A percentile compares a stretch with the other conserved stretches of the same genome.
phyloP scores from a whole-genome alignment of 1,139 yeast genomes.

The Wickerhamiella infanticola region DNA sequence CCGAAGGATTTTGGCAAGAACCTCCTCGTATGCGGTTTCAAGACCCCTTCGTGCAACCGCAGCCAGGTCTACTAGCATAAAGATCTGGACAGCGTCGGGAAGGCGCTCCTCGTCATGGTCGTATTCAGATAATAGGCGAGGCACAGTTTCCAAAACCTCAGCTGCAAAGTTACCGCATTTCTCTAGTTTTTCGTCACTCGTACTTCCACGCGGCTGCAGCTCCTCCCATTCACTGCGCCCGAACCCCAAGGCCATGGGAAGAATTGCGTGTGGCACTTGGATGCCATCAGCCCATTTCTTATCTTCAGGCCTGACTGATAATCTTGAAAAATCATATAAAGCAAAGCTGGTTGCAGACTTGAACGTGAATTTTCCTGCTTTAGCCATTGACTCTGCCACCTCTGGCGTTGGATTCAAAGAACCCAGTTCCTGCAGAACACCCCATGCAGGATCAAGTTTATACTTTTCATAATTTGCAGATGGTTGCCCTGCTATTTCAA shows the following conservation, averaged over 20 bases:
- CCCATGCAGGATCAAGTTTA: neutral
- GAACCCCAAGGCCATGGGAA: neutral
- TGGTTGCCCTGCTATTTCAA: neutral
- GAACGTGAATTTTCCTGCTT: neutral
- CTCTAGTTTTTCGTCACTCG: neutral
- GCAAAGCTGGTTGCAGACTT: neutral
- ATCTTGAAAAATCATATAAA: neutral
- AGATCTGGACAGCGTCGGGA: slow-evolving; percentile 3
- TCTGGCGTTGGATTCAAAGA: neutral
- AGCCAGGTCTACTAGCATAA: neutral
- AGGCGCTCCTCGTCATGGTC: slow-evolving; percentile 6
- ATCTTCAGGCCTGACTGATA: neutral
- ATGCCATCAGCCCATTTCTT: neutral
- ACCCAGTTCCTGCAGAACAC: neutral
- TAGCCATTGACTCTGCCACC: neutral
- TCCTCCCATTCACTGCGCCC: neutral
- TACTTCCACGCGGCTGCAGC: neutral
- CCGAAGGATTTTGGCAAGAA: neutral
- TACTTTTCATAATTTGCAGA: neutral
- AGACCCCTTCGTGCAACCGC: neutral
- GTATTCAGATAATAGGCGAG: neutral
- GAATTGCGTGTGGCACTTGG: neutral
- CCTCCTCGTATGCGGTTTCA: neutral
- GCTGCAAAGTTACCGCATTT: neutral
- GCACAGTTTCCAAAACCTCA: neutral